Evolutionary conservation across 2,329 filamentous ascomycete genomes (phyloP), one percentile per base, ranked within the genome.

Genomic region (Neopestalotiopsis sp.): DNA sequence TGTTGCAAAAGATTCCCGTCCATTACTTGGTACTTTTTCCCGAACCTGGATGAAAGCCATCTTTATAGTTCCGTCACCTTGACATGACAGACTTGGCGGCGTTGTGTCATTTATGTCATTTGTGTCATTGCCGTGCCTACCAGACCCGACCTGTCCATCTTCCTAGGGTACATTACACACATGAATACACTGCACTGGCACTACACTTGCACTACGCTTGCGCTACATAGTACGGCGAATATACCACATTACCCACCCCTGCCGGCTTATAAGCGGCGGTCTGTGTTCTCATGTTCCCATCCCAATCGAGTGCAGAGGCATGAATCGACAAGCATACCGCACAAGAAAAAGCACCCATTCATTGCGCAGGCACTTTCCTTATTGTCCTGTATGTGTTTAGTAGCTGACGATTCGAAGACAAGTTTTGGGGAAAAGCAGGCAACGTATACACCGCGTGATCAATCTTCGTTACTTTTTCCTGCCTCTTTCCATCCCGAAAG

Each of bases 11-110:
- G 14, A n/a, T 10, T 9, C 45, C 45, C 45, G 45, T 28, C 45
- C n/a, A 20, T 70, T 68, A 65, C 67, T 67, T 73, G 70, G 67
- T 70, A 28, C 56, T 65, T 59, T 66, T 53, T 53, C 45, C 24
- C 20, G 9, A 17, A n/a, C 10, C 17, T 53, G 6, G 7, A n/a
- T 10, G 14, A 9, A 9, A 9, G n/a, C 45, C n/a, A 17, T 9
- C 20, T 20, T 53, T 53, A 17, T 20, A 53, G 17, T n/a, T 53
- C 20, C 45, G 45, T 53, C 45, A 53, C 17, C 45, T 20, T 53
- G 45, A 53, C 10, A n/a, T 10, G 17, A 17, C 20, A 53, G 17
- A 53, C 45, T 53, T 20, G n/a, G 45, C 34, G n/a, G 45, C 45
- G n/a, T n/a, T 53, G 45, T 53, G 45, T 53, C 45, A 53, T 53